Conservation (phyloP, 371 early-diverging fungal species). For the Rhizomucor miehei region DNA sequence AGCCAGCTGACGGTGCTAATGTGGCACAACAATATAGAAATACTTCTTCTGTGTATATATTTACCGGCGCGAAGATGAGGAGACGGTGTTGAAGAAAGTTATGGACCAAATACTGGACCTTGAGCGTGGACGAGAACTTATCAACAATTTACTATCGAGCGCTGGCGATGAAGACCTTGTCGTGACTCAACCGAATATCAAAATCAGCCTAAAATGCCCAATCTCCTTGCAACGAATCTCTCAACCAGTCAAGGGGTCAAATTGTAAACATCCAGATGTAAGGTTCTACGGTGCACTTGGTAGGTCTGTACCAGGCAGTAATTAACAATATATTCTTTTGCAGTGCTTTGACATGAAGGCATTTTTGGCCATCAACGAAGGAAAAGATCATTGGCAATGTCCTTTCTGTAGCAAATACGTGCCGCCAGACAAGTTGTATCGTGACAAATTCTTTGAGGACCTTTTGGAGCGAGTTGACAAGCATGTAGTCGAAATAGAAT, state of each 20-base stretch:
- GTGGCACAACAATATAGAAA: conserved; percentile 22
- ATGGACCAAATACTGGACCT: conserved; percentile 1
- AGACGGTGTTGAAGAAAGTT: conserved; percentile 12
- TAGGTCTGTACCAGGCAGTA: too few relatives aligned
- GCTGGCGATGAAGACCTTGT: too few relatives aligned
- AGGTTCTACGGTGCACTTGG: background rate
- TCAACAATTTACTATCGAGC: conserved; percentile 16
- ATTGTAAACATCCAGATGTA: conserved; percentile 2
- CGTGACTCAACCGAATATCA: too few relatives aligned
- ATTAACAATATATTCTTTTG: background rate
- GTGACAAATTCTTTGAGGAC: conserved; percentile 27
- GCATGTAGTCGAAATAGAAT: conserved; percentile 28
- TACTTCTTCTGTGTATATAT: conserved; percentile 19
- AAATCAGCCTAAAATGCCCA: too few relatives aligned
- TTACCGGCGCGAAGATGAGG: conserved; percentile 19
- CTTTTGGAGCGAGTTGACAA: conserved; percentile 20
- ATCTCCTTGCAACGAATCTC: background rate
- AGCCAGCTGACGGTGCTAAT: background rate
- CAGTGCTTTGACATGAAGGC: conserved; percentile 41
- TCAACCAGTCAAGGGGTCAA: background rate
- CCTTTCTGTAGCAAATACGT: conserved; percentile 29
- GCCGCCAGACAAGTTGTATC: conserved; percentile 15
- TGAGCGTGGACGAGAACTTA: conserved; percentile 10
- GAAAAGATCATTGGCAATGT: conserved; percentile 27
- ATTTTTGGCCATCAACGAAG: conserved; percentile 25